Base-by-base conservation (phyloP, 495 filamentous ascomycete genomes). In the Mycothermus thermophilus region DNA sequence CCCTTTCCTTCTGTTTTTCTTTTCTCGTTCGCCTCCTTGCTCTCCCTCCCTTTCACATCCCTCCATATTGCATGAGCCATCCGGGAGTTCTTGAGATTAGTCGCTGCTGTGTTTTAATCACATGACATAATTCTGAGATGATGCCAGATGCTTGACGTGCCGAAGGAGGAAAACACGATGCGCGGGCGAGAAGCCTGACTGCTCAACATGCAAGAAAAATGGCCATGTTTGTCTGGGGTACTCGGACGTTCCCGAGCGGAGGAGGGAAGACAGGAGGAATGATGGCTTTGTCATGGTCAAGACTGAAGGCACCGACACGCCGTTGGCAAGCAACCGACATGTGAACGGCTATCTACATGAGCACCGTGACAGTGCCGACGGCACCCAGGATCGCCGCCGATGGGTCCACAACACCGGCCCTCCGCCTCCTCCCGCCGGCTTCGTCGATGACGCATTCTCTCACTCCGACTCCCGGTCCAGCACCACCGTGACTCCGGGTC, bases 151-250 rank as follows among this genome's bases (percentile, higher is more conserved):
- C 59, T 65, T 75, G 40, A 87, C 80, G 35, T 84, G 80, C 57
- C 76, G 81, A 54, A 83, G 77, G 48, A 71, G 82, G 56, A 87
- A 87, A 60, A 86, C 81, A 37, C 71, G 82, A 55, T 87, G 82
- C 52, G 82, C 79, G 17, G 82, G 81, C 37, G 78, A 83, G 59
- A 73, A 75, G 43, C 77, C 77, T 54, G 66, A 71, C 2, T 85
- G 80, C 56, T 75, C 75, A 38, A 85, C 80, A 15, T 85, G 80
- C 47, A 68, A 68, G 29, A 78, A 82, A 43, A 80, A 79, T 53
- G 78, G 79, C 12, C 79, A 85, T 47, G 54, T 63, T 7, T 85
- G 80, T 52, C 56, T 75, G 12, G 79, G 80, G 22, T 85, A 83
- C 43, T 67, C 59, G 25, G 74, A 79, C 17, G 32, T 50, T 8